Evolutionary conservation across 208 protist species (phyloP).

Genomic region (Angomonas desouzai): DNA sequence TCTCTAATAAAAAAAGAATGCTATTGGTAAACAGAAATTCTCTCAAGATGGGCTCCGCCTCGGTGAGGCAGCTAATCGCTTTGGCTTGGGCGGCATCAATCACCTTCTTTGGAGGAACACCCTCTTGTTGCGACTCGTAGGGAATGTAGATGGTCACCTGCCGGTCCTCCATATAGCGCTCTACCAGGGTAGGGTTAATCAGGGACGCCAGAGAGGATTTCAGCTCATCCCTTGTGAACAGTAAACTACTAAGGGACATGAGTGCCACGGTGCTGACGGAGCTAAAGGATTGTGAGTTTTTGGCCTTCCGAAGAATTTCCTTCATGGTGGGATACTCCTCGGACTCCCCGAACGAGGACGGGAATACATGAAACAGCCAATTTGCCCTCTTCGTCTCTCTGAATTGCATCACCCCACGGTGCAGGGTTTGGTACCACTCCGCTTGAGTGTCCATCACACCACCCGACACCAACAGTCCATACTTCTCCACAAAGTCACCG

Average conservation of each 20-base stretch:
- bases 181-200: conserved; percentile 16
- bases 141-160: conserved; percentile 37
- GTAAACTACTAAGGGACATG: conserved; percentile 18
- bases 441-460: conserved; percentile 33
- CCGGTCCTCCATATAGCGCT: conserved; percentile 37
- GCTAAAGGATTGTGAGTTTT: background rate
- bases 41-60: conserved; percentile 19
- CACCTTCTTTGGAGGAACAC: conserved; percentile 25
- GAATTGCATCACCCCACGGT: conserved; percentile 31
- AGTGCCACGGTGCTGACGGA: conserved; percentile 15
- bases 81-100: conserved; percentile 21
- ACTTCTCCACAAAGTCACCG: conserved; percentile 37
- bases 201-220: conserved; percentile 13
- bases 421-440: conserved; percentile 38
- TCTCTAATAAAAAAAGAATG: conserved; percentile 18
- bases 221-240: conserved; percentile 29
- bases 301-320: conserved; percentile 21
- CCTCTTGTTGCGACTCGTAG: conserved; percentile 29
- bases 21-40: conserved; percentile 32
- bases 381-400: conserved; percentile 36
- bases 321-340: conserved; percentile 30
- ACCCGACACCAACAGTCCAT: conserved; percentile 30
- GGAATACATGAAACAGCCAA: conserved; percentile 49
- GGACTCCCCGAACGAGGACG: conserved; percentile 18
- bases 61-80: conserved; percentile 18